Conservation (phyloP, 148 eudicot genomes). For the Pouteria glomerata region DNA sequence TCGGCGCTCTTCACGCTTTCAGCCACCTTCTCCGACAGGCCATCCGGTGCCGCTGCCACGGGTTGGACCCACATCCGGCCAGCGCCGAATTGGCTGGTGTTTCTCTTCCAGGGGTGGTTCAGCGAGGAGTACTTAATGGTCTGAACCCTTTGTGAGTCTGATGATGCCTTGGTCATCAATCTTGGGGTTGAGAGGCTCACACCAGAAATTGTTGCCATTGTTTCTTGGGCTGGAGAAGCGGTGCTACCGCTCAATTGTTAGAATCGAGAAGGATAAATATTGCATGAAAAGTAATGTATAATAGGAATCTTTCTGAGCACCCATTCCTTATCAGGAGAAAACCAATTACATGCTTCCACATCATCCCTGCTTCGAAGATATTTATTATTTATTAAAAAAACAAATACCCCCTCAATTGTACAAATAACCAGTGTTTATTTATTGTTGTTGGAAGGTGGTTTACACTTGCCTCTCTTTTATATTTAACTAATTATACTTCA, state of each 20-base stretch:
- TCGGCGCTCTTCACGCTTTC: slow-evolving; percentile 74
- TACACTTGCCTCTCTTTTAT: too few species aligned
- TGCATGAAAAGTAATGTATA: neutral
- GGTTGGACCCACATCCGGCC: slow-evolving; percentile 27
- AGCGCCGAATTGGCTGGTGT: slow-evolving; percentile 15
- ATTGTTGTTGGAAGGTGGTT: too few species aligned
- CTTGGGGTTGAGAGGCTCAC: slow-evolving; percentile 46
- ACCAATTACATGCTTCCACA: slow-evolving; percentile 39
- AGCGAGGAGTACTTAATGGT: too few species aligned
- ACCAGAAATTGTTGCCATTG: slow-evolving; percentile 47
- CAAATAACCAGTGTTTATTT: too few species aligned
- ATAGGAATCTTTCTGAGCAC: slow-evolving; percentile 29
- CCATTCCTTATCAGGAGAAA: slow-evolving; percentile 49
- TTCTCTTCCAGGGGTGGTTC: slow-evolving; percentile 29
- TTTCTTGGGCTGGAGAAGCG: neutral
- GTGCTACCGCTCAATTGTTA: too few species aligned
- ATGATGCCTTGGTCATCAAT: slow-evolving; percentile 12
- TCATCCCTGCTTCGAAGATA: too few species aligned
- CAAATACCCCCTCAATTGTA: too few species aligned
- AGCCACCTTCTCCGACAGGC: slow-evolving; percentile 55
- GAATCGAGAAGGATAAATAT: too few species aligned
- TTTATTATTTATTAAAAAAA: neutral
- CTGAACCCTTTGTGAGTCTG: neutral
- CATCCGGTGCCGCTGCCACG: slow-evolving; percentile 49
- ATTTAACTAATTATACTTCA: too few species aligned